Evolutionary conservation across 1,139 yeast species (phyloP).

Genomic region (Debaryomyces udenii): DNA sequence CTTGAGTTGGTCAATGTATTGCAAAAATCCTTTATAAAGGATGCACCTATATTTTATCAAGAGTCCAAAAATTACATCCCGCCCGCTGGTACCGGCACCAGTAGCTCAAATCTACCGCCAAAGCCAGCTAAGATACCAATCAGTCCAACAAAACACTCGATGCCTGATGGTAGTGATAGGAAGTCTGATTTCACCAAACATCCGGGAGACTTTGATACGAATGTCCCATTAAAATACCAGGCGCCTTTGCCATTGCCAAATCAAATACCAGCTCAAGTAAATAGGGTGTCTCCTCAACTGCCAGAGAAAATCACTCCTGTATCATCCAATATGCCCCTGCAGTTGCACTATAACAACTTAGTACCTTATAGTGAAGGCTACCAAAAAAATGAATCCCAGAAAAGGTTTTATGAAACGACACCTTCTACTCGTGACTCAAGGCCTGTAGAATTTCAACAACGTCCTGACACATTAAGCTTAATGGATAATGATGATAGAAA

Average conservation of each 20-base stretch:
- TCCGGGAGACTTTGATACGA: conserved; percentile 29
- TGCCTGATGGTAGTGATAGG: conserved; percentile 11
- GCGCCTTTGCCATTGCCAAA: conserved; percentile 39
- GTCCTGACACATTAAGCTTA: conserved; percentile 10
- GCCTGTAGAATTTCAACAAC: neutral
- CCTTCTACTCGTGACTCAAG: neutral
- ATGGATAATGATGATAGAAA: conserved; percentile 23
- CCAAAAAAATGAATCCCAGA: neutral
- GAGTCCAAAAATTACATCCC: neutral
- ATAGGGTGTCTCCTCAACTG: neutral
- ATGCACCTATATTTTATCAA: conserved; percentile 28
- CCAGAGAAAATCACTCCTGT: neutral
- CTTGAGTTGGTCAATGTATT: conserved; percentile 40
- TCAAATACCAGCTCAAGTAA: conserved; percentile 6
- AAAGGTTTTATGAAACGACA: neutral
- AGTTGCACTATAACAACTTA: neutral
- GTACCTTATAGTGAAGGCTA: neutral
- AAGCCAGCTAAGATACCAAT: conserved; percentile 26
- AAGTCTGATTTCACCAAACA: neutral
- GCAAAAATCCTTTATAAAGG: conserved; percentile 41
- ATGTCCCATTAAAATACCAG: conserved; percentile 42
- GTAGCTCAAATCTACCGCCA: conserved; percentile 18
- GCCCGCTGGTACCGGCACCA: conserved; percentile 1
- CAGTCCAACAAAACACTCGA: conserved; percentile 4
- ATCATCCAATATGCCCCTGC: too few species aligned